Base-by-base conservation (phyloP, 768 basidiomycete species). In the Tylopilus sp. region DNA sequence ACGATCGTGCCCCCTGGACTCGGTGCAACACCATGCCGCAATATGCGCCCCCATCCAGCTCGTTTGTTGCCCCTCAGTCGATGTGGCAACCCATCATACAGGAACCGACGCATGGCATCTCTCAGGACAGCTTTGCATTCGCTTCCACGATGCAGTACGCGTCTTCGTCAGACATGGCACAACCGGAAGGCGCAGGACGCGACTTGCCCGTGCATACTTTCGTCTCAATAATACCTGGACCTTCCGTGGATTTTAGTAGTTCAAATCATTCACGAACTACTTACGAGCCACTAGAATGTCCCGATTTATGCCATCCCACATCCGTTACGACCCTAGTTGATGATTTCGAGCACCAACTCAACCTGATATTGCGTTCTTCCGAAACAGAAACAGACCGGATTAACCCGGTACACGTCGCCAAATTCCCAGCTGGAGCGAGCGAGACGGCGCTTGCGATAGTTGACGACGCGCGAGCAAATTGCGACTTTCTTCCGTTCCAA, bases 331-430 rank as follows among this genome's bases (percentile, higher is more conserved):
- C 33, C 26, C 44, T 60, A 13, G 42, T 50, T 10, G 37, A 50
- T 14, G 51, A 47, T 1, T 62, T 60, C 21, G 51, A 62, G 26
- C 48, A 41, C 28, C 48, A 28, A 6, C 40, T 62, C 29, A 58
- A 24, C 19, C 37, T 53, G 14, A 19, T 30, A 24, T 16, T 19
- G 10, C 38, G 17, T 13, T 28, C 37, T n/a, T 47, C 29, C 12
- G 17, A 11, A 43, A 6, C 24, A 45, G 50, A 28, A 21, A n/a
- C n/a, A n/a, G n/a, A 17, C 4, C 16, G 12, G 4, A 7, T 4
- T 9, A n/a, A 52, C 6, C 21, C 22, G 21, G 6, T 8, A 8
- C 16, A 7, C 24, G 9, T 24, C 17, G 12, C 10, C 29, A 19
- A 49, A 28, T 24, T 36, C 11, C 24, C 34, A n/a, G 19, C 10